Evolutionary conservation across 164 flowering plant species (phyloP).

Genomic region (Nymphaea colorata): DNA sequence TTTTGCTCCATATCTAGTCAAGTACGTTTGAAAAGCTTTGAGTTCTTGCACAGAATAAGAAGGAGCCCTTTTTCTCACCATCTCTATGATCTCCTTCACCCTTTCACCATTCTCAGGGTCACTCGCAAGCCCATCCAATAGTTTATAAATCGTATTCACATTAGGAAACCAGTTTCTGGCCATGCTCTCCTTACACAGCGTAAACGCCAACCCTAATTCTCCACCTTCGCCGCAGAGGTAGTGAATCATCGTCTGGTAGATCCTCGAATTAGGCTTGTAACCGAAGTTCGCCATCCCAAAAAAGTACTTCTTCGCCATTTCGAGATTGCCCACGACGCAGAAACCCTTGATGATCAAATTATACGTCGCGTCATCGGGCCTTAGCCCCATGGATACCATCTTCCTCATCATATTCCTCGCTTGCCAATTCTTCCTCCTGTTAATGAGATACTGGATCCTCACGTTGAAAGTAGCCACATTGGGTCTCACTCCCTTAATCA

Average conservation of each 20-base stretch:
- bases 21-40: constrained; percentile 18
- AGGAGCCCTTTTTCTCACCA: constrained; percentile 42
- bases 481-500: constrained; percentile 41
- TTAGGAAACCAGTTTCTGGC: constrained; percentile 42
- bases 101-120: constrained; percentile 17
- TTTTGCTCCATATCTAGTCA: constrained; percentile 2
- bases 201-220: constrained; percentile 48
- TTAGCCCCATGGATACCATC: constrained; percentile 37
- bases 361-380: constrained; percentile 65
- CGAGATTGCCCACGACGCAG: constrained; percentile 35
- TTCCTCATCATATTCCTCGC: constrained; percentile 39
- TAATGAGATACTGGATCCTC: constrained; percentile 55
- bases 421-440: constrained; percentile 39
- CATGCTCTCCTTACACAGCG: constrained; percentile 52
- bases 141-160: constrained; percentile 31
- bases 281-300: constrained; percentile 33
- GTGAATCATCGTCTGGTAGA: constrained; percentile 78
- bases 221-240: constrained; percentile 41
- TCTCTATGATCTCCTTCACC: constrained; percentile 28
- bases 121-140: constrained; percentile 45
- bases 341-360: constrained; percentile 78
- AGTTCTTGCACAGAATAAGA: constrained; percentile 31
- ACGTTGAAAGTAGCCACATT: constrained; percentile 63
- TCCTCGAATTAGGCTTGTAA: constrained; percentile 39
- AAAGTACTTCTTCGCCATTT: constrained; percentile 63